Evolutionary conservation across 345 rosid genomes (phyloP).

Genomic region (Corymbia maculata): DNA sequence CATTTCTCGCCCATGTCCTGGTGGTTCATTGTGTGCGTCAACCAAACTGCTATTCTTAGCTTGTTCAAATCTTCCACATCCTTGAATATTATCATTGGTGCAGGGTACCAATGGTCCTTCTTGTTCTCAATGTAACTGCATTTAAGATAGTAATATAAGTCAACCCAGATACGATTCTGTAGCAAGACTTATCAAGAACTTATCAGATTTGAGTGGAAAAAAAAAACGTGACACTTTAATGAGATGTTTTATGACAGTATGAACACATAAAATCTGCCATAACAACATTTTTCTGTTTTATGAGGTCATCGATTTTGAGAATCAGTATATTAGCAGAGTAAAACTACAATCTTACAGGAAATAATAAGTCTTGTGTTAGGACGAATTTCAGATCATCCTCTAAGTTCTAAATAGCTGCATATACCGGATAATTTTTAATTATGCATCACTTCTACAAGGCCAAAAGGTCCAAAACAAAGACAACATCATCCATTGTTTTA

Average conservation of each 20-base stretch:
- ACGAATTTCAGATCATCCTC: background rate
- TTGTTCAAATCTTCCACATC: slow-evolving; percentile 52
- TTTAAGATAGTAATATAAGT: background rate
- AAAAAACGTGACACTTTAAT: background rate
- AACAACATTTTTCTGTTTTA: background rate
- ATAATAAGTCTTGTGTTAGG: background rate
- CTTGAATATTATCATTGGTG: slow-evolving; percentile 45
- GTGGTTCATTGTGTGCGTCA: slow-evolving; percentile 60
- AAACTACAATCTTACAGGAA: background rate
- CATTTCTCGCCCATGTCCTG: slow-evolving; percentile 75
- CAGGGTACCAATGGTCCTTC: slow-evolving; percentile 75
- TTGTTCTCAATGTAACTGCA: slow-evolving; percentile 55
- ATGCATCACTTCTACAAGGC: background rate
- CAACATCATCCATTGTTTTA: background rate
- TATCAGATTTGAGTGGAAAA: background rate
- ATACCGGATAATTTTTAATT: background rate
- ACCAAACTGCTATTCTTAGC: slow-evolving; percentile 66
- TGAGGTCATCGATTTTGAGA: background rate
- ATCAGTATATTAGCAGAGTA: background rate
- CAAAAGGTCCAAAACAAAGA: background rate
- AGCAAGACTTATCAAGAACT: background rate
- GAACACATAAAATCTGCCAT: background rate
- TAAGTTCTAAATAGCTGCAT: background rate
- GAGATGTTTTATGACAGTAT: background rate
- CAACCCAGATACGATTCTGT: background rate